Base-by-base conservation (phyloP, 306 rosid genomes). In the Vigna nakashimae region DNA sequence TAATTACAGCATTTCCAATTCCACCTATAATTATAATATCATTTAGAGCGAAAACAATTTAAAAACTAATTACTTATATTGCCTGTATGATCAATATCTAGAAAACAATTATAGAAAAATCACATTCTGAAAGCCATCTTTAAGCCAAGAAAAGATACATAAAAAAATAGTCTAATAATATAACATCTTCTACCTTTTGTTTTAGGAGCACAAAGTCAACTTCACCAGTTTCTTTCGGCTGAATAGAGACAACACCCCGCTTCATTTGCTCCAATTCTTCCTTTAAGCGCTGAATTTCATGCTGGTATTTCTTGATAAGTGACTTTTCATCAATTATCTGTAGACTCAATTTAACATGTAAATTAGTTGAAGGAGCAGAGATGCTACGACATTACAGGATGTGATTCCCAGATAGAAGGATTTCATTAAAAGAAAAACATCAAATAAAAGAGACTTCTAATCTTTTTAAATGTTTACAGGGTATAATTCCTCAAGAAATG, bases 251-350 rank as follows among this genome's bases (percentile, higher is more conserved):
- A 64, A 96, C 90, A 51, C 99, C 99, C 83, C 62, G 86, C 91
- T 90, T 92, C 82, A 96, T 74, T 74, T 91, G 97, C 16, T 96
- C 96, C 77, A 96, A 82, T 85, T 96, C 99, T 82, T 96, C 97
- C 91, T 85, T 96, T 76, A 96, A 87, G 82, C 86, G 74, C 60
- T 80, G 96, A 81, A 96, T 96, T 88, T 96, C 97, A 9, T 88
- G 88, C 78, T 96, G 99, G 83, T 96, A 96, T 84, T 96, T 96
- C 89, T 96, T 96, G 77, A 96, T 96, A 53, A 96, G 97, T 9
- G 99, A 96, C 75, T 91, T 96, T 89, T 96, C 99, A 84, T 96
- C 99, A 83, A 96, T 90, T 85, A 96, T 96, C 99, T 96, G 90
- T 88, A 81, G 82, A 45, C 49, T 73, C 69, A 49, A 69, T 69